These are phyloP conservation scores for Kodamaea fungicola DNA, from an alignment of 1,139 yeast genomes.

Conservation along the genomic window DNA sequence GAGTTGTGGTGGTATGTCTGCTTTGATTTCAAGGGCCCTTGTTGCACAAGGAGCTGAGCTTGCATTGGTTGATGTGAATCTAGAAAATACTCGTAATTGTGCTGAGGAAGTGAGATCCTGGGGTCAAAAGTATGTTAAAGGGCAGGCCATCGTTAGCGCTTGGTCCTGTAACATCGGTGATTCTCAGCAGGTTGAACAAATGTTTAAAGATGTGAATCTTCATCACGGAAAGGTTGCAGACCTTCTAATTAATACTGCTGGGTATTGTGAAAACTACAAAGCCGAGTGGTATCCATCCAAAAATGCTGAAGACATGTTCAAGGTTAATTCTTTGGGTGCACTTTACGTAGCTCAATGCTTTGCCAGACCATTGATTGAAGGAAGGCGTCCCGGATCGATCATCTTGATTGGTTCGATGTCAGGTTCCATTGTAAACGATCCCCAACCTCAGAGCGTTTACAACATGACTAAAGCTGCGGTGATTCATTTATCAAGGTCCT, in stretches of 20 bases:
- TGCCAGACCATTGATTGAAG: conserved; percentile 63
- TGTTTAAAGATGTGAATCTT: conserved; percentile 47
- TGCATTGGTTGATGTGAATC: conserved; percentile 72
- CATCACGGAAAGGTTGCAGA: conserved; percentile 63
- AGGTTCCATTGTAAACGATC: conserved; percentile 49
- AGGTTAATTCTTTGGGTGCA: conserved; percentile 75
- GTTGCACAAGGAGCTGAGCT: conserved; percentile 67
- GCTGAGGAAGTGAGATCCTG: conserved; percentile 56
- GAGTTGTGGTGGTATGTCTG: conserved; percentile 78
- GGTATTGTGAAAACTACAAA: conserved; percentile 77
- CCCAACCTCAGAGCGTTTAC: conserved; percentile 50
- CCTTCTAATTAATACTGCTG: conserved; percentile 72
- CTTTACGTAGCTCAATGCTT: conserved; percentile 59
- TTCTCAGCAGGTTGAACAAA: conserved; percentile 54
- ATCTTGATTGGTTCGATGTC: conserved; percentile 49
- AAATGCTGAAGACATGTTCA: conserved; percentile 65
- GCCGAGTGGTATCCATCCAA: conserved; percentile 75
- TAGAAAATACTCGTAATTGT: conserved; percentile 56
- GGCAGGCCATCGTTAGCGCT: conserved; percentile 42
- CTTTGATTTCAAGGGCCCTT: conserved; percentile 64
- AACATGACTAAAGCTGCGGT: conserved; percentile 53
- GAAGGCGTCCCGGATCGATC: conserved; percentile 49
- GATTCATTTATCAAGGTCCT: conserved; percentile 44
- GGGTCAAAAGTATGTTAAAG: conserved; percentile 43
- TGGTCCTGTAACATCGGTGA: conserved; percentile 80